Percentiles rank a stretch among this genome's conserved stretches.
Conservation (phyloP, 2,329 filamentous ascomycete species). For the Periconia macrospinosa region DNA sequence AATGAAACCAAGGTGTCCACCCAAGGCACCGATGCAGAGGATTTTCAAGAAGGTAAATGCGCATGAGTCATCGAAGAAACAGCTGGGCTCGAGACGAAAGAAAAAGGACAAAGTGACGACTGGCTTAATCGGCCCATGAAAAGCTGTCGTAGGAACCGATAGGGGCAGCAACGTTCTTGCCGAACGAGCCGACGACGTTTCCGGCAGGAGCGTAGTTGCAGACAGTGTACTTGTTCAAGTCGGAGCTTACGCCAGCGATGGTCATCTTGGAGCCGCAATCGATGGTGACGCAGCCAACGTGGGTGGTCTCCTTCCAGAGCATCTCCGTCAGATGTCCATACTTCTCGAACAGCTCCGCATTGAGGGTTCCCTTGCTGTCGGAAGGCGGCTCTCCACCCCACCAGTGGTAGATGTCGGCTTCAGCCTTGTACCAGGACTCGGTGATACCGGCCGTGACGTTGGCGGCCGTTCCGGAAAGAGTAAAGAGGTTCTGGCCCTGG, state of each 20-base stretch:
- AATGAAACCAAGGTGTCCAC: neutral
- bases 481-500: constrained; percentile 94
- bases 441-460: constrained; percentile 71
- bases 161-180: constrained; percentile 53
- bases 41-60: constrained; percentile 10
- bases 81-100: neutral
- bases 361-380: neutral
- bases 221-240: constrained; percentile 60
- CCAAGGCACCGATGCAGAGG: constrained; percentile 12
- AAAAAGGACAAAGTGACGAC: neutral
- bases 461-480: constrained; percentile 56
- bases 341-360: constrained; percentile 51
- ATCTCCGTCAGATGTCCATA: constrained; percentile 43
- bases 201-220: constrained; percentile 82
- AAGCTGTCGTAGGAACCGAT: constrained; percentile 22
- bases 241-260: constrained; percentile 17
- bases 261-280: constrained; percentile 34
- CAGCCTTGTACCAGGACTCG: constrained; percentile 87
- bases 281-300: constrained; percentile 39
- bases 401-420: constrained; percentile 49
- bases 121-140: constrained; percentile 31
- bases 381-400: constrained; percentile 2
- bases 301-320: constrained; percentile 41
- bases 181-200: constrained; percentile 60
- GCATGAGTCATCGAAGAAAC: constrained; percentile 4